A percentile compares a stretch with the other conserved stretches of the same genome.
Evolutionary conservation across 2,329 filamentous ascomycete species (phyloP).

Genomic region (Pseudohalonectria lignicola): DNA sequence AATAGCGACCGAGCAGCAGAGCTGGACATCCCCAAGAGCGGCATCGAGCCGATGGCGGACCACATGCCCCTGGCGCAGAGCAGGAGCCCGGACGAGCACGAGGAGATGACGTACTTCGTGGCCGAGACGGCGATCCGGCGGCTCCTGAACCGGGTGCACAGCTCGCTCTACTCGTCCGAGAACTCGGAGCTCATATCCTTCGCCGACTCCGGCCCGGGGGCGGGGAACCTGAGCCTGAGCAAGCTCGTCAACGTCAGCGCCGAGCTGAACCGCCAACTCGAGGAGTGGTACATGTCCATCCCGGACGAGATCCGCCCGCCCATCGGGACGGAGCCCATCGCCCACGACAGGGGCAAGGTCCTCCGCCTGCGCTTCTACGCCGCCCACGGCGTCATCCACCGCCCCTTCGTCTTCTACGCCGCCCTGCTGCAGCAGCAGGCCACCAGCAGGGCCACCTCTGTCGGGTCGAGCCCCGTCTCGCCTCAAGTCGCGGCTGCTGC

Average conservation of each 20-base stretch:
- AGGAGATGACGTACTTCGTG: conserved; percentile 25
- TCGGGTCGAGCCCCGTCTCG: conserved; percentile 3
- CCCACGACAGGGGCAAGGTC: conserved; percentile 53
- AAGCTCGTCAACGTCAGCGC: conserved; percentile 19
- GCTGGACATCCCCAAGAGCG: conserved; percentile 29
- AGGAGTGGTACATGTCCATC: conserved; percentile 25
- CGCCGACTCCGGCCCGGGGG: conserved; percentile 5
- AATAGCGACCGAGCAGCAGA: conserved; percentile 63
- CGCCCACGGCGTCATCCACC: conserved; percentile 57
- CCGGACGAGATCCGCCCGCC: conserved; percentile 33
- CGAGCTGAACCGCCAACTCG: conserved; percentile 25
- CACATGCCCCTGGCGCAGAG: conserved; percentile 21
- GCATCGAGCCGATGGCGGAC: conserved; percentile 21
- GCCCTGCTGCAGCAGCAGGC: conserved; percentile 11
- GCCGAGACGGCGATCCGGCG: conserved; percentile 29
- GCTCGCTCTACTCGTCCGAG: conserved; percentile 24
- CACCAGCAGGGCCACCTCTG: neutral
- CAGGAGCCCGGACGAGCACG: conserved; percentile 17
- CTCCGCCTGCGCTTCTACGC: conserved; percentile 64
- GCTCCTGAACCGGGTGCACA: conserved; percentile 29
- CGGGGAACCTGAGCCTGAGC: conserved; percentile 11
- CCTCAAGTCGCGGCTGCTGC: conserved; percentile 2
- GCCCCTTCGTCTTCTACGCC: conserved; percentile 38
- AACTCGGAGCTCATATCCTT: conserved; percentile 11
- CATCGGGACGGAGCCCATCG: conserved; percentile 42